Base-by-base conservation (phyloP, 1,284 basidiomycete genomes). In the Schizophyllum commune region DNA sequence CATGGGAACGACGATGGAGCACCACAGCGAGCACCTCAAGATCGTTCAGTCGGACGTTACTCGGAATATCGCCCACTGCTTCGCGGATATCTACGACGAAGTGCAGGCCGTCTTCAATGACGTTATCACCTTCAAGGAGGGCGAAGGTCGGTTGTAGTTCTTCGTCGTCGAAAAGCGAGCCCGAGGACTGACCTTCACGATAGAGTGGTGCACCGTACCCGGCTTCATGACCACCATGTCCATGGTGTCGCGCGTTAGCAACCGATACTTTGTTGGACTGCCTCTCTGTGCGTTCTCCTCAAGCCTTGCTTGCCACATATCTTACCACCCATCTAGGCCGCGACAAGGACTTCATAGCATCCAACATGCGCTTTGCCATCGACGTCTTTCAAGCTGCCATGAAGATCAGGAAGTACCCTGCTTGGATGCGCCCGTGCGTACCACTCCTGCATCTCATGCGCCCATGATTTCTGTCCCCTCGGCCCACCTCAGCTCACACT, bases 231-330 rank as follows among this genome's bases (percentile, higher is more conserved):
- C 69, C 1, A 62, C 74, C 2, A 65, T 73, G 63, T 65, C 73
- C 21, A 68, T 79, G 19, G 70, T 79, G 5, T 72, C 68, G 13
- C 65, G 75, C 11, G 69, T 73, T 15, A 72, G 69, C 58, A 78
- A 79, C 60, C 70, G 79, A 8, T 67, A 79, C 7, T 76, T 80
- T 54, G 77, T 81, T 20, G 78, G 79, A 1, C 63, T 70, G 19
- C 76, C 77, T 4, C 63, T 77, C 0, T 80, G 79, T 81, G 61
- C 58, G 76, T 65, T 47, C 39, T 20, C n/a, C n/a, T n/a, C n/a
- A n/a, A n/a, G n/a, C n/a, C n/a, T n/a, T n/a, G n/a, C n/a, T n/a
- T n/a, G n/a, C n/a, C n/a, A n/a, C n/a, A n/a, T n/a, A n/a, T n/a
- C n/a, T n/a, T n/a, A n/a, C n/a, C n/a, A n/a, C n/a, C n/a, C n/a